phyloP scores from a whole-genome alignment of 2,329 filamentous ascomycete genomes.

The Fonsecaea multimorphosa region DNA sequence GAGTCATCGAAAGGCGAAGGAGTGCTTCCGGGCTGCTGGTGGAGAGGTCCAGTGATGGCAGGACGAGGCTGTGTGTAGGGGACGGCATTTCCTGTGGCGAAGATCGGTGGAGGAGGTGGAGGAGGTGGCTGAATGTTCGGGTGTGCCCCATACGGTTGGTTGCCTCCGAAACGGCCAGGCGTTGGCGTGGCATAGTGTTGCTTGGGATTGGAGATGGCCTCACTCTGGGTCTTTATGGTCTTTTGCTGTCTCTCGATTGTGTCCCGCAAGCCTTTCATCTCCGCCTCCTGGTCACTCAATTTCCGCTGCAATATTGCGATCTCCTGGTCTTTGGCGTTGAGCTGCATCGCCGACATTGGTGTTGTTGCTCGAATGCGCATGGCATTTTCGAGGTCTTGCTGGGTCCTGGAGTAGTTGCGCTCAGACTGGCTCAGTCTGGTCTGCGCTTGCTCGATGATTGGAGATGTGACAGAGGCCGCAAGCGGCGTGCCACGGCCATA shows the following conservation, averaged over 20 bases:
- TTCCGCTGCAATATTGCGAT: constrained; percentile 20
- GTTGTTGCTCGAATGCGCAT: constrained; percentile 27
- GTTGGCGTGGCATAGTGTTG: constrained; percentile 26
- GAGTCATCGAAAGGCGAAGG: constrained; percentile 8
- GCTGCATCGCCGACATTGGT: constrained; percentile 29
- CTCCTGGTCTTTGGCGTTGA: constrained; percentile 20
- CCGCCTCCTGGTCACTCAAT: constrained; percentile 20
- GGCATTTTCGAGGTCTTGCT: constrained; percentile 28
- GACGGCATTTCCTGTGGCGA: background rate
- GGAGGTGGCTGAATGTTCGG: constrained; percentile 7
- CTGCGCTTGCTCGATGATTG: constrained; percentile 27
- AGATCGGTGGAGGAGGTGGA: constrained; percentile 14
- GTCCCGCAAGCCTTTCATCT: constrained; percentile 19
- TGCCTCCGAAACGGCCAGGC: constrained; percentile 10
- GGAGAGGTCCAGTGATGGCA: background rate
- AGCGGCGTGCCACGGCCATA: constrained; percentile 20
- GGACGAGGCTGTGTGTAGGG: background rate
- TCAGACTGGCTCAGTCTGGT: constrained; percentile 23
- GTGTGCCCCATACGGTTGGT: constrained; percentile 8
- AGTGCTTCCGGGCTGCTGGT: constrained; percentile 1
- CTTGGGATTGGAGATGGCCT: constrained; percentile 28
- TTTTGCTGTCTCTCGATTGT: constrained; percentile 22
- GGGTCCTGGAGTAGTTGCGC: constrained; percentile 22
- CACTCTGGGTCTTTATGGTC: constrained; percentile 33
- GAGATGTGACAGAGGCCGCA: constrained; percentile 21